Evolutionary conservation across 2,329 filamentous ascomycete genomes (phyloP).

Genomic region (Sporothrix phasma): DNA sequence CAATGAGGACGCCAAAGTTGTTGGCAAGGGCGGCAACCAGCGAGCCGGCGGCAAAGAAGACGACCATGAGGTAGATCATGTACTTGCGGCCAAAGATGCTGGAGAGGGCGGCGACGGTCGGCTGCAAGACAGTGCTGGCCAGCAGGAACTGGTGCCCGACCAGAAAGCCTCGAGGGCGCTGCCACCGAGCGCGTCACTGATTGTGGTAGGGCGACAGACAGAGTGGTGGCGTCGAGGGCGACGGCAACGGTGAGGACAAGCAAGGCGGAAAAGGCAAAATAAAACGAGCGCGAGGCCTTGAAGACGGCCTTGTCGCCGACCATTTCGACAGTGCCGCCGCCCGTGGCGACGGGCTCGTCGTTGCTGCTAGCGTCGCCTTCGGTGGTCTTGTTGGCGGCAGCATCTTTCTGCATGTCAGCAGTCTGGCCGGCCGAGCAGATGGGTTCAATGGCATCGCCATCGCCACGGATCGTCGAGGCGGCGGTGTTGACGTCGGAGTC

Average conservation of each 20-base stretch:
- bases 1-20: slow-evolving; percentile 25
- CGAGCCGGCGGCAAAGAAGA: slow-evolving; percentile 22
- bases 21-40: slow-evolving; percentile 25
- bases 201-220: slow-evolving; percentile 49
- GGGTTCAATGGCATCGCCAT: background rate
- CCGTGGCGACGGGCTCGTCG: background rate
- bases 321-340: slow-evolving; percentile 18
- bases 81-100: slow-evolving; percentile 20
- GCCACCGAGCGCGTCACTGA: slow-evolving; percentile 41
- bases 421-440: background rate
- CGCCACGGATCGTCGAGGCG: background rate
- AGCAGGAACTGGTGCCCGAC: slow-evolving; percentile 60
- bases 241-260: slow-evolving; percentile 49
- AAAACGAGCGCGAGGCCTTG: slow-evolving; percentile 30
- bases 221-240: slow-evolving; percentile 55
- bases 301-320: slow-evolving; percentile 22
- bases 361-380: background rate
- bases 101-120: slow-evolving; percentile 27
- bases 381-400: background rate
- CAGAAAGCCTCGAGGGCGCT: slow-evolving; percentile 56
- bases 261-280: slow-evolving; percentile 41
- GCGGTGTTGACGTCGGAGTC: slow-evolving; percentile 12
- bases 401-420: background rate
- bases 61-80: slow-evolving; percentile 17
- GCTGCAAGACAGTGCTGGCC: slow-evolving; percentile 50